phyloP scores from a whole-genome alignment of 352 stramenopile species.

The Pythium scleroteichum region DNA sequence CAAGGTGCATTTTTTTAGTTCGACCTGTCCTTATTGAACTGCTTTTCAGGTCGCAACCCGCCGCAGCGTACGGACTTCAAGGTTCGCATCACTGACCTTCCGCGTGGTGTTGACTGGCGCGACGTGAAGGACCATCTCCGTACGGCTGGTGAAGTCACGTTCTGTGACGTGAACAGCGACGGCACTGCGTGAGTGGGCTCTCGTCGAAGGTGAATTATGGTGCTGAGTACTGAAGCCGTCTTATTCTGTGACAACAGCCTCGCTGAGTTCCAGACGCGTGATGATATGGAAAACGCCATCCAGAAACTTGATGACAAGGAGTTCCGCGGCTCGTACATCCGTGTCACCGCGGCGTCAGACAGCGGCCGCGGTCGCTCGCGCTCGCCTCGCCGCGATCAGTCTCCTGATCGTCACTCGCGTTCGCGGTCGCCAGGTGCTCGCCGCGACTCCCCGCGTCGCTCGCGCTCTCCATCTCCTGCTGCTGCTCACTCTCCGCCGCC shows the following conservation, averaged over 20 bases:
- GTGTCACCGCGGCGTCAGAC: slow-evolving; percentile 43
- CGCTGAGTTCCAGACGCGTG: slow-evolving; percentile 78
- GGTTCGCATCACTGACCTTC: slow-evolving; percentile 77
- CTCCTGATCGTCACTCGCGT: slow-evolving; percentile 60
- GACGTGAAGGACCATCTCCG: slow-evolving; percentile 88
- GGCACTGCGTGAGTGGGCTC: slow-evolving; percentile 68
- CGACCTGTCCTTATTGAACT: not conserved
- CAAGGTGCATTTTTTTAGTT: not conserved
- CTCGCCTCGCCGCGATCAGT: slow-evolving; percentile 57
- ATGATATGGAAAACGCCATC: slow-evolving; percentile 84
- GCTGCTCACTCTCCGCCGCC: slow-evolving; percentile 53
- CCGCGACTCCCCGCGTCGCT: slow-evolving; percentile 67
- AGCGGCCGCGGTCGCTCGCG: slow-evolving; percentile 53
- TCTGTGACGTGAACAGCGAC: slow-evolving; percentile 82
- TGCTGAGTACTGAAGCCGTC: not conserved
- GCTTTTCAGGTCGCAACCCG: slow-evolving; percentile 54
- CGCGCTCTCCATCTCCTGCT: slow-evolving; percentile 61
- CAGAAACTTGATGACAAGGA: slow-evolving; percentile 89
- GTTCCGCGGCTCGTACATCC: slow-evolving; percentile 84
- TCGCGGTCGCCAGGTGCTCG: slow-evolving; percentile 65
- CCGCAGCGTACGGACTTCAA: slow-evolving; percentile 76
- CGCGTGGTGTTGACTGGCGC: slow-evolving; percentile 78
- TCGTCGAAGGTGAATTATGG: not conserved
- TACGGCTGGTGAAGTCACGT: slow-evolving; percentile 82
- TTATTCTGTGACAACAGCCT: slow-evolving; percentile 36